Evolutionary conservation across 1,139 yeast genomes (phyloP).

Genomic region (Pichia sp.): DNA sequence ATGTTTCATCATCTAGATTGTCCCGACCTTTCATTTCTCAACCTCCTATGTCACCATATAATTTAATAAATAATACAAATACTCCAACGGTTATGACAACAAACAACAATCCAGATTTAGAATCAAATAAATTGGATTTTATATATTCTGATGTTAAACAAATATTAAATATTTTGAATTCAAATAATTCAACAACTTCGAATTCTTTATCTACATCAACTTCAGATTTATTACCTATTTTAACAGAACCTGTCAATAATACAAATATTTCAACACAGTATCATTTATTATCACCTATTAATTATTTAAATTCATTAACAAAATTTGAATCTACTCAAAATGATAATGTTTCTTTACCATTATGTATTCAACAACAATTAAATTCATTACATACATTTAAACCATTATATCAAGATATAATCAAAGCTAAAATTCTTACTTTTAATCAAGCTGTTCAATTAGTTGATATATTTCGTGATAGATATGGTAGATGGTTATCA

Average conservation of each 20-base stretch:
- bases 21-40: constrained; percentile 1
- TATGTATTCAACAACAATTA: constrained; percentile 6
- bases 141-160: constrained; percentile 5
- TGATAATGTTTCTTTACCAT: constrained; percentile 1
- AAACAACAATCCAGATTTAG: constrained; percentile 5
- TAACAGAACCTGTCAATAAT: constrained; percentile 6
- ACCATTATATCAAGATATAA: constrained; percentile 34
- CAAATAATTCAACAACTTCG: not conserved
- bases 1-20: constrained; percentile 1
- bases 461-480: constrained; percentile 53
- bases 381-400: constrained; percentile 10
- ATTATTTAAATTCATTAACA: constrained; percentile 1
- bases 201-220: not conserved
- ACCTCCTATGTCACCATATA: not conserved
- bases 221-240: constrained; percentile 2
- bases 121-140: constrained; percentile 2
- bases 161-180: constrained; percentile 2
- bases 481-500: constrained; percentile 76
- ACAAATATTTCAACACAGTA: constrained; percentile 10
- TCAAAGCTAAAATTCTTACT: constrained; percentile 46
- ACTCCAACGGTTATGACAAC: not conserved
- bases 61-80: not conserved
- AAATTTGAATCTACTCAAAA: not conserved
- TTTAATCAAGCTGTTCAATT: constrained; percentile 44
- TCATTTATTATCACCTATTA: constrained; percentile 8